A percentile compares a stretch with the other conserved stretches of the same genome.
These are phyloP conservation scores for Cornus florida DNA, from an alignment of 148 eudicot genomes.

Conservation along the genomic window DNA sequence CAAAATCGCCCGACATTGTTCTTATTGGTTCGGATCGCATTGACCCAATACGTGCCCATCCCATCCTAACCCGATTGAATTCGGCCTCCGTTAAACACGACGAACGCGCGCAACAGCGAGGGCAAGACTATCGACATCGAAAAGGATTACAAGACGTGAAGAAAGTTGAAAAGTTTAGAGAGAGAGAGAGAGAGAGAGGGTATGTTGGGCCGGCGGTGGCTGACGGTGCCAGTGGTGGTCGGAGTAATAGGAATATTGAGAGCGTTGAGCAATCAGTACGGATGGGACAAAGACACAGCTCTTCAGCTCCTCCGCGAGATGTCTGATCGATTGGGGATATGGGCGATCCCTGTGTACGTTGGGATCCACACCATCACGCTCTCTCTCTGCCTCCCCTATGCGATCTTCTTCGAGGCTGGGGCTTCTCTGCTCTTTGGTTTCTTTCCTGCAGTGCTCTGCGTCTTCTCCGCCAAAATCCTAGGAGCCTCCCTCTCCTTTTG, in stretches of 20 bases:
- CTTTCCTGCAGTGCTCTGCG: slow-evolving; percentile 65
- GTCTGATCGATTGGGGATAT: slow-evolving; percentile 57
- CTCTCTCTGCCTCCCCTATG: slow-evolving; percentile 71
- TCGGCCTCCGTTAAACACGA: too few species aligned
- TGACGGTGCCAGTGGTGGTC: slow-evolving; percentile 23
- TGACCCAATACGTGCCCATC: too few species aligned
- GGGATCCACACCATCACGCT: slow-evolving; percentile 63
- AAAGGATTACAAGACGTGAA: too few species aligned
- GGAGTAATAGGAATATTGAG: slow-evolving; percentile 22
- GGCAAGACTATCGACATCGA: too few species aligned
- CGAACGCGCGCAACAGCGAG: too few species aligned
- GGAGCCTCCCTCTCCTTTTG: slow-evolving; percentile 85
- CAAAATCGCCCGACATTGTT: too few species aligned
- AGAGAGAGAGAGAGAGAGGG: slow-evolving; percentile 1
- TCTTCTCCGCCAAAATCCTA: slow-evolving; percentile 75
- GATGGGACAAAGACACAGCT: slow-evolving; percentile 41
- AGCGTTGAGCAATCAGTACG: slow-evolving; percentile 30
- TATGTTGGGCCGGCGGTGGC: slow-evolving; percentile 10
- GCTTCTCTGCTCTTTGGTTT: slow-evolving; percentile 85
- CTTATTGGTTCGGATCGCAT: too few species aligned
- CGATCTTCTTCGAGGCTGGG: slow-evolving; percentile 83
- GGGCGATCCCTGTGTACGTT: slow-evolving; percentile 85
- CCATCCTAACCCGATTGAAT: too few species aligned
- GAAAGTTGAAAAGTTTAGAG: neutral
- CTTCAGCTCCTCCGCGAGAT: slow-evolving; percentile 32